phyloP scores from a whole-genome alignment of 139 green algal genomes.

The Tetraselmis chui region DNA sequence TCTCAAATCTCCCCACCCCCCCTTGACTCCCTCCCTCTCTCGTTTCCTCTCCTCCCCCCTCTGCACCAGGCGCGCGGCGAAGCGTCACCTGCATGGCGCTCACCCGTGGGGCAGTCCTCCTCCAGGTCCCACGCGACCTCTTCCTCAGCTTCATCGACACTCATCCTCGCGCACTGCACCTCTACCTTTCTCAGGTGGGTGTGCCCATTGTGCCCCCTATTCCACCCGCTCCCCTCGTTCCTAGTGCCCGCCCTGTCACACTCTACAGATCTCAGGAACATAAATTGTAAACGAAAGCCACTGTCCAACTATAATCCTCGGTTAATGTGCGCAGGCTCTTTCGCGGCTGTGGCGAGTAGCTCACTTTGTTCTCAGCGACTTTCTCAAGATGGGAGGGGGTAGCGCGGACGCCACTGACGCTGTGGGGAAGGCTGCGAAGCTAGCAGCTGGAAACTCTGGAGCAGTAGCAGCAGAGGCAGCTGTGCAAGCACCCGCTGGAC shows the following conservation, averaged over 20 bases:
- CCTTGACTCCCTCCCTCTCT: too few species aligned
- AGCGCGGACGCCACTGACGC: neutral
- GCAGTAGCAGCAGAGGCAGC: neutral
- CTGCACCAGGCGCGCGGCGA: slow-evolving; percentile 30
- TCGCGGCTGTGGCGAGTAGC: slow-evolving; percentile 73
- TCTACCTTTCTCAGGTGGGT: slow-evolving; percentile 62
- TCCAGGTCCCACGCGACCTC: slow-evolving; percentile 43
- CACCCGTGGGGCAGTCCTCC: slow-evolving; percentile 43
- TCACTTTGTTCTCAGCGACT: slow-evolving; percentile 64
- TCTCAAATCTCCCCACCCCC: too few species aligned
- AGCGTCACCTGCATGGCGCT: slow-evolving; percentile 59
- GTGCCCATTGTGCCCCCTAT: neutral
- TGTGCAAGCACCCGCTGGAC: too few species aligned
- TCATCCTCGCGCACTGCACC: slow-evolving; percentile 54
- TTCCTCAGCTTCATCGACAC: slow-evolving; percentile 57
- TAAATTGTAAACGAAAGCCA: too few species aligned
- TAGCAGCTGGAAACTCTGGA: neutral
- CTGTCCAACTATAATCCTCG: too few species aligned
- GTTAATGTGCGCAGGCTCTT: slow-evolving; percentile 54
- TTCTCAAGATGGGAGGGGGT: slow-evolving; percentile 30
- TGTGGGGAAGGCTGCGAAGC: too few species aligned
- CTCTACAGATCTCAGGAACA: too few species aligned
- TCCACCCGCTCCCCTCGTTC: too few species aligned
- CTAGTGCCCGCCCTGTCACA: too few species aligned
- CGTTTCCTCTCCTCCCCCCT: too few species aligned